These are phyloP conservation scores for Fusarium sp. DNA, from an alignment of 2,329 filamentous ascomycete genomes.

Conservation along the genomic window DNA sequence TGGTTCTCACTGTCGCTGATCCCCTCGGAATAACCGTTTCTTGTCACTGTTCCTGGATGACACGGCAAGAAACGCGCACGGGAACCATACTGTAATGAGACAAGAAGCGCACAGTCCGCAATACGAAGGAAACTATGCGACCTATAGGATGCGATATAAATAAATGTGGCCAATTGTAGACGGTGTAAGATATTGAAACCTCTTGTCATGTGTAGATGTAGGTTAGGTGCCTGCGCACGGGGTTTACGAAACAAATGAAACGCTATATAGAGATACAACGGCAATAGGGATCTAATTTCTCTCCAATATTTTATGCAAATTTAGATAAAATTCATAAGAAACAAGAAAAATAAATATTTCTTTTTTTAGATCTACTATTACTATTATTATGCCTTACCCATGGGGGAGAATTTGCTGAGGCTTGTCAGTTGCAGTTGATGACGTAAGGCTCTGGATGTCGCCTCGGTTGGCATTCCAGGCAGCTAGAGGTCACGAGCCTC, in stretches of 20 bases:
- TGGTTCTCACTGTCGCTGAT: neutral
- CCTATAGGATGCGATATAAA: neutral
- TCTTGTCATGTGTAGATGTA: neutral
- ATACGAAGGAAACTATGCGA: neutral
- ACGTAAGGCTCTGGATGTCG: too few relatives aligned
- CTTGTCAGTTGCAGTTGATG: neutral
- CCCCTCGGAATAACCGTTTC: neutral
- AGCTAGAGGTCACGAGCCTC: conserved; percentile 38
- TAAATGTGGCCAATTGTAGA: neutral
- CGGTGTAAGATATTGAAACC: neutral
- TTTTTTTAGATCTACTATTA: neutral
- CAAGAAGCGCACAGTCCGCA: neutral
- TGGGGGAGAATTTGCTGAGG: neutral
- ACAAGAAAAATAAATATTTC: neutral
- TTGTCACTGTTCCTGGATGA: neutral
- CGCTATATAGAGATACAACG: too few relatives aligned
- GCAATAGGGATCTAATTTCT: neutral
- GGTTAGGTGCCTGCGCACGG: neutral
- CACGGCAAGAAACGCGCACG: neutral
- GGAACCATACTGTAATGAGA: neutral
- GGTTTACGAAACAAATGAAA: neutral
- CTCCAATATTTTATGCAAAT: neutral
- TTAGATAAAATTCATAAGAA: neutral
- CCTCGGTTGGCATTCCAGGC: neutral
- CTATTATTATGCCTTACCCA: neutral